Evolutionary conservation across 2,329 filamentous ascomycete genomes (phyloP).

Genomic region (Ophiostoma quercus): DNA sequence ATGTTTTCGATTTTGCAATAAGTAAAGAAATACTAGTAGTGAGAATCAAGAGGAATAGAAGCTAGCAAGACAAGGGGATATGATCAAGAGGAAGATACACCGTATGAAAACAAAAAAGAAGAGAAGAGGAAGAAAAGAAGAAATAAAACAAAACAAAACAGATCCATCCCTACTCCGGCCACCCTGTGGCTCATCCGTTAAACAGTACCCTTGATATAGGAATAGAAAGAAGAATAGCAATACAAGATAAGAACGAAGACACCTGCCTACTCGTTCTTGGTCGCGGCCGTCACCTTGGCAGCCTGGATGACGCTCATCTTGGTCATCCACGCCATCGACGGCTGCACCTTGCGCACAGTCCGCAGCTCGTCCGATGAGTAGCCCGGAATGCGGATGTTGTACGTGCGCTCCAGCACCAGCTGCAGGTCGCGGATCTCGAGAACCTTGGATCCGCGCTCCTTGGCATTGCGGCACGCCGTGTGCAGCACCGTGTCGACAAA

Average conservation of each 20-base stretch:
- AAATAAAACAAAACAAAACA: slow-evolving; percentile 5
- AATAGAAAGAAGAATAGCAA: neutral
- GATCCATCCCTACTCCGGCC: neutral
- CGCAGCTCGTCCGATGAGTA: slow-evolving; percentile 92
- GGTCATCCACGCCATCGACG: slow-evolving; percentile 80
- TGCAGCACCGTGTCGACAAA: slow-evolving; percentile 91
- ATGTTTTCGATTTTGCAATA: neutral
- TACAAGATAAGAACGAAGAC: too few relatives aligned
- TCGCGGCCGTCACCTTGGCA: slow-evolving; percentile 71
- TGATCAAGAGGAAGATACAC: neutral
- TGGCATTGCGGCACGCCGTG: slow-evolving; percentile 82
- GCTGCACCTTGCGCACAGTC: slow-evolving; percentile 89
- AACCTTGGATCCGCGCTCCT: slow-evolving; percentile 83
- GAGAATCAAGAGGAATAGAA: slow-evolving; percentile 9
- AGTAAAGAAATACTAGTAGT: neutral
- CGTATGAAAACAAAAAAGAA: too few relatives aligned
- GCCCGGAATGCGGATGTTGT: slow-evolving; percentile 88
- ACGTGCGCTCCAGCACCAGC: slow-evolving; percentile 74
- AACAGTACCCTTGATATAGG: neutral
- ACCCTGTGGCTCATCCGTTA: neutral
- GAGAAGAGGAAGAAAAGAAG: neutral
- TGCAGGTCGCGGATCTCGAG: slow-evolving; percentile 86
- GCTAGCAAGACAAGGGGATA: neutral
- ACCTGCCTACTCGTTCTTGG: slow-evolving; percentile 31
- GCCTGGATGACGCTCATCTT: slow-evolving; percentile 98